A percentile compares a stretch with the other conserved stretches of the same genome.
Conservation (phyloP, 768 basidiomycete genomes). For the Suillus occidentalis region DNA sequence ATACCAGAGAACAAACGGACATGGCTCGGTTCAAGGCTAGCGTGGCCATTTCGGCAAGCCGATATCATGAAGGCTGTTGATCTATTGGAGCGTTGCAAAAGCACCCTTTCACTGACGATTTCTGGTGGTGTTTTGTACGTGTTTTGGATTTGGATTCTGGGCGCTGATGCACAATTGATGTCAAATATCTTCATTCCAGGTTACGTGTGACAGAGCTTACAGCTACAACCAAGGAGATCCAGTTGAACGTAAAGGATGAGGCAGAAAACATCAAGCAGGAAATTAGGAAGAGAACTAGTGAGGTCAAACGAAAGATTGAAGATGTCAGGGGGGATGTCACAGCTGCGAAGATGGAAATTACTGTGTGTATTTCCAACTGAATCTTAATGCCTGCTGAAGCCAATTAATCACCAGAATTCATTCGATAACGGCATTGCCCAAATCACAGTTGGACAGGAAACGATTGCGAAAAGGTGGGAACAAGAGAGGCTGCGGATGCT, state of each 20-base stretch:
- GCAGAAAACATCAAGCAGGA: neutral
- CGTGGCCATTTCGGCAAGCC: neutral
- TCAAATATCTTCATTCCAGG: neutral
- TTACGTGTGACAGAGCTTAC: neutral
- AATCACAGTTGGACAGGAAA: neutral
- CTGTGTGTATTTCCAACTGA: neutral
- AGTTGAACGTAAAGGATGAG: neutral
- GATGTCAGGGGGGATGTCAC: neutral
- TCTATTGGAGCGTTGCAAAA: neutral
- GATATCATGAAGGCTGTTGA: neutral
- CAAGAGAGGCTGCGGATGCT: neutral
- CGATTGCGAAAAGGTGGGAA: neutral
- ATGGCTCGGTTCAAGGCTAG: neutral
- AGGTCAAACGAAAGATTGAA: neutral
- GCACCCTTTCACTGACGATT: neutral
- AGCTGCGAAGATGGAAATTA: neutral
- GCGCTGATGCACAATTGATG: neutral
- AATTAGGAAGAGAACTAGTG: neutral
- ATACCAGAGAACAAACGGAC: neutral
- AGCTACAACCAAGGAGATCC: neutral
- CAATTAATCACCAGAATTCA: neutral
- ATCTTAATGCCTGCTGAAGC: neutral
- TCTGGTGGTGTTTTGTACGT: neutral
- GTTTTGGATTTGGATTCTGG: neutral
- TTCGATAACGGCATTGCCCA: neutral